Percentiles rank a stretch among this genome's conserved stretches.
Evolutionary conservation across 1,284 basidiomycete species (phyloP).

Genomic region (Ustilago bromivora): DNA sequence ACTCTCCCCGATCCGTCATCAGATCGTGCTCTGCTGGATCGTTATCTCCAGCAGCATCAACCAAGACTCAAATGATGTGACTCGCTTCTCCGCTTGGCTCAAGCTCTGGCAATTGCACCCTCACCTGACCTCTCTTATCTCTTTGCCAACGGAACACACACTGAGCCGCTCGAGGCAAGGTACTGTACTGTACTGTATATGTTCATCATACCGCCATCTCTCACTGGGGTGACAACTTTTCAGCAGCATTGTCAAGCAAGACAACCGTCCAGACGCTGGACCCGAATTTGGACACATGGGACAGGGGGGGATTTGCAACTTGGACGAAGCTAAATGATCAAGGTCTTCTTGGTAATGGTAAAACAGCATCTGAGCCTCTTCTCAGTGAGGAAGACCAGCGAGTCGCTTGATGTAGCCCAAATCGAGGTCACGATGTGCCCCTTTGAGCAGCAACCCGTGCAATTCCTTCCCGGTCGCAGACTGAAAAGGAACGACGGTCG

Average conservation of each 20-base stretch:
- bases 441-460: constrained; percentile 21
- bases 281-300: not conserved
- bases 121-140: too few species aligned
- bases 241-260: not conserved
- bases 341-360: not conserved
- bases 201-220: too few species aligned
- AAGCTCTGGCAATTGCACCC: too few species aligned
- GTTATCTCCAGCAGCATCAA: too few species aligned
- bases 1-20: too few species aligned
- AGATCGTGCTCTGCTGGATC: too few species aligned
- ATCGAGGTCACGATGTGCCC: not conserved
- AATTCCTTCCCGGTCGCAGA: not conserved
- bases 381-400: constrained; percentile 3
- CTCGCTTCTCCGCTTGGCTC: too few species aligned
- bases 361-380: not conserved
- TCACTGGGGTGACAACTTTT: too few species aligned
- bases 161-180: too few species aligned
- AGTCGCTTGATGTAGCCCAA: constrained; percentile 13
- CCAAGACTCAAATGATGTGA: too few species aligned
- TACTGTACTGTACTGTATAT: too few species aligned
- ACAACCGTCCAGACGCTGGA: not conserved
- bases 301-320: not conserved
- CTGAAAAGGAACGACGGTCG: not conserved
- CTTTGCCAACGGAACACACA: too few species aligned
- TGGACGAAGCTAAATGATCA: not conserved